These are phyloP conservation scores for Globisporangium paroecandrum DNA, from an alignment of 352 stramenopile species.

Conservation along the genomic window DNA sequence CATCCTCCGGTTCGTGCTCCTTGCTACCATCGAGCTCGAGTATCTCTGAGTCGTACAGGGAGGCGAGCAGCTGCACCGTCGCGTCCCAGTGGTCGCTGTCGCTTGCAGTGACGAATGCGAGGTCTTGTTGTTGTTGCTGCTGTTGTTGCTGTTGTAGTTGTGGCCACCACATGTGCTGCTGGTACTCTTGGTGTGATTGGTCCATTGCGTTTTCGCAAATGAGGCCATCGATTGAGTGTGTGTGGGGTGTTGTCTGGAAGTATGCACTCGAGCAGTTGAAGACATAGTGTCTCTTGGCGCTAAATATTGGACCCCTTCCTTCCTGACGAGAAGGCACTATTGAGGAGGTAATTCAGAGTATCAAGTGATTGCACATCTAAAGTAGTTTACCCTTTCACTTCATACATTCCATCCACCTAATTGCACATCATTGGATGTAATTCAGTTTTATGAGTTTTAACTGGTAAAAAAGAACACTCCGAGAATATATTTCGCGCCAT, in stretches of 20 bases:
- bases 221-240: not conserved
- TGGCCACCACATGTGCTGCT: not conserved
- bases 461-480: not conserved
- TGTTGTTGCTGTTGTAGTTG: too few relatives aligned
- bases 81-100: constrained; percentile 9
- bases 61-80: constrained; percentile 9
- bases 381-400: not conserved
- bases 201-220: constrained; percentile 9
- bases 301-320: not conserved
- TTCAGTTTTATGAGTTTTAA: too few relatives aligned
- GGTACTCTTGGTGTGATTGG: not conserved
- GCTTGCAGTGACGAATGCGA: not conserved
- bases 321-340: not conserved
- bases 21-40: not conserved
- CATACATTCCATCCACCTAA: not conserved
- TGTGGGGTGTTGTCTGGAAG: not conserved
- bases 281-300: not conserved
- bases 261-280: not conserved
- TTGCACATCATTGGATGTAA: not conserved
- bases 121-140: not conserved
- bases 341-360: not conserved
- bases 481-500: too few relatives aligned
- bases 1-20: not conserved
- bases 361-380: not conserved
- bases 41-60: not conserved